Conservation (phyloP, 441 rosid genomes). For the Bocquillonia castaneifolia region DNA sequence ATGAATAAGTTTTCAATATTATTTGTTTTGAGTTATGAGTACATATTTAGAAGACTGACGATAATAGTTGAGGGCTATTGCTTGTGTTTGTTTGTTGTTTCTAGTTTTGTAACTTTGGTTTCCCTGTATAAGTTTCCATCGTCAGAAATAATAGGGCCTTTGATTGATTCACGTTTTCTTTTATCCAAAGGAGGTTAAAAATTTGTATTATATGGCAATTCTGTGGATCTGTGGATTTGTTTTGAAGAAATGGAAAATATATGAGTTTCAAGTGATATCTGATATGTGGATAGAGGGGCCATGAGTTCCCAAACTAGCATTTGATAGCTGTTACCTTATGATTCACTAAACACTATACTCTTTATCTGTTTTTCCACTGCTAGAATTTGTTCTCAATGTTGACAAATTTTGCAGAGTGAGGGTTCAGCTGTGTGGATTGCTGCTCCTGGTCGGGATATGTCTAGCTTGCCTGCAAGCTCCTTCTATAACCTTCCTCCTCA, state of each 20-base stretch:
- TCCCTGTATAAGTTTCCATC: neutral
- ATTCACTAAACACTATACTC: neutral
- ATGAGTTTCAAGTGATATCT: no score
- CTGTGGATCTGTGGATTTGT: neutral
- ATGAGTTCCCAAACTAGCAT: neutral
- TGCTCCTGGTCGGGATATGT: conserved; percentile 69
- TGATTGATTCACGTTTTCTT: neutral
- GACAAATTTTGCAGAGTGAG: conserved; percentile 59
- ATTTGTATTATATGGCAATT: neutral
- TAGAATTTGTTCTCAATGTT: neutral
- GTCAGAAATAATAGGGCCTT: neutral
- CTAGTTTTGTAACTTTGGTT: neutral
- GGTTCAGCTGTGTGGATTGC: conserved; percentile 84
- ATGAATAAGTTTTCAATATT: neutral
- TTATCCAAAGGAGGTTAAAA: neutral
- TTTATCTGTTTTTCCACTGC: neutral
- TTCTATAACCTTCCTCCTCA: conserved; percentile 80
- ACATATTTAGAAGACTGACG: neutral
- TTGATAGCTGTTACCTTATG: neutral
- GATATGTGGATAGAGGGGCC: no score
- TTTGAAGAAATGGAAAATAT: neutral
- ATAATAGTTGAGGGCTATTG: neutral
- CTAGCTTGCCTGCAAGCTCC: conserved; percentile 63
- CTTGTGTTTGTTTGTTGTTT: neutral
- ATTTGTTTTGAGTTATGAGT: neutral